Conservation (phyloP, 495 filamentous ascomycete species). For the Penicillium manginii region DNA sequence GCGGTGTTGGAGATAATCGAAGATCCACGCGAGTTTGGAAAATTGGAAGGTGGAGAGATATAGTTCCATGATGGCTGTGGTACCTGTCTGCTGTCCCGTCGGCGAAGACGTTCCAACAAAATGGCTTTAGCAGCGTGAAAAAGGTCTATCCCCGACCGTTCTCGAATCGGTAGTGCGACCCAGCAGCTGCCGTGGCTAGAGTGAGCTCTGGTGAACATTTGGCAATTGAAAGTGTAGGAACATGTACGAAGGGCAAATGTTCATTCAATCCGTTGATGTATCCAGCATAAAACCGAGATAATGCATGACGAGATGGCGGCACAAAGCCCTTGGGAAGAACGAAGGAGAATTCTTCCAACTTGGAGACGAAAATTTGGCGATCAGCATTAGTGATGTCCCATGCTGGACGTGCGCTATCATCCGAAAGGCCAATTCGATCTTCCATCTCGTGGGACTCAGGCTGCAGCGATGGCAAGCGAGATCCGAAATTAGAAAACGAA, state of each 20-base stretch:
- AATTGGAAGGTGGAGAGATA: slow-evolving; percentile 41
- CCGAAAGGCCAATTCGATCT: slow-evolving; percentile 51
- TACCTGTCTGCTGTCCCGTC: slow-evolving; percentile 50
- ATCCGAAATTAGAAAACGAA: slow-evolving; percentile 68
- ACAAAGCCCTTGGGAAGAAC: slow-evolving; percentile 69
- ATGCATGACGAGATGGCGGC: slow-evolving; percentile 53
- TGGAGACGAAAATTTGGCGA: slow-evolving; percentile 62
- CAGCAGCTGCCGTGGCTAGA: slow-evolving; percentile 51
- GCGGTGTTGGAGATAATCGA: slow-evolving; percentile 44
- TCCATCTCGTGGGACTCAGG: slow-evolving; percentile 64
- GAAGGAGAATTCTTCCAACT: slow-evolving; percentile 66
- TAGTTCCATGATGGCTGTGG: slow-evolving; percentile 49
- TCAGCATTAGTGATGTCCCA: slow-evolving; percentile 69
- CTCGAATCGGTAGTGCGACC: slow-evolving; percentile 64
- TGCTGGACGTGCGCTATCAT: slow-evolving; percentile 54
- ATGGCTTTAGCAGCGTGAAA: slow-evolving; percentile 66
- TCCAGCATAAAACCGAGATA: slow-evolving; percentile 52
- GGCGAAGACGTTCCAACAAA: slow-evolving; percentile 49
- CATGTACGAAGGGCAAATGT: slow-evolving; percentile 55
- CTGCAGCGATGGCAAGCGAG: slow-evolving; percentile 67
- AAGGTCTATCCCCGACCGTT: slow-evolving; percentile 65
- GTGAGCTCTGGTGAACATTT: slow-evolving; percentile 50
- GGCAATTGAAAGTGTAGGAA: slow-evolving; percentile 51
- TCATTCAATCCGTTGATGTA: slow-evolving; percentile 55
- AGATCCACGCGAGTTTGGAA: slow-evolving; percentile 45